Percentiles rank a stretch among this genome's conserved stretches.
These are phyloP conservation scores for Penicillium tannophilum DNA, from an alignment of 495 filamentous ascomycete species.

Conservation along the genomic window DNA sequence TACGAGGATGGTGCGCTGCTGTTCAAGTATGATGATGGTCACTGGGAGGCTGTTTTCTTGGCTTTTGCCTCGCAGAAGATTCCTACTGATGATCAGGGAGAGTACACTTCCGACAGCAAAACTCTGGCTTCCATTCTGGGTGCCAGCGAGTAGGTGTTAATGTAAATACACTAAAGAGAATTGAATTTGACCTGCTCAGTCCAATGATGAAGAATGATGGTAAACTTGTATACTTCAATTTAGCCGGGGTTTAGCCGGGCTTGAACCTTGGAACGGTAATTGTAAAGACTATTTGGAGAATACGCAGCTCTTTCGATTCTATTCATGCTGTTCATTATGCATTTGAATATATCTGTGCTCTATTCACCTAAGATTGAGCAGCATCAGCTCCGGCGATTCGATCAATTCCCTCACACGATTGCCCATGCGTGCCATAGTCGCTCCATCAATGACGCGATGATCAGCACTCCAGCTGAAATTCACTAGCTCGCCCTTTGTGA, in stretches of 20 bases:
- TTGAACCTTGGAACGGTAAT: background rate
- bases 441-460: slow-evolving; percentile 92
- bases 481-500: slow-evolving; percentile 83
- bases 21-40: slow-evolving; percentile 38
- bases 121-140: slow-evolving; percentile 25
- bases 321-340: background rate
- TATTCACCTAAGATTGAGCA: slow-evolving; percentile 53
- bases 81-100: slow-evolving; percentile 23
- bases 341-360: background rate
- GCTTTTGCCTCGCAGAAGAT: slow-evolving; percentile 30
- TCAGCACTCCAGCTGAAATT: slow-evolving; percentile 98
- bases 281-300: background rate
- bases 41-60: slow-evolving; percentile 30
- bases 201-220: background rate
- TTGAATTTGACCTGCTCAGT: background rate
- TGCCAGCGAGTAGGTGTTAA: background rate
- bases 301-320: background rate
- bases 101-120: slow-evolving; percentile 20
- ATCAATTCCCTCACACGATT: slow-evolving; percentile 73
- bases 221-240: background rate
- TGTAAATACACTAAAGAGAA: background rate
- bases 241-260: background rate
- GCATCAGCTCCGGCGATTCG: slow-evolving; percentile 83
- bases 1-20: slow-evolving; percentile 41
- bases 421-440: slow-evolving; percentile 87